Evolutionary conservation across 169 alveolate species (phyloP), one percentile per base, ranked within the genome.

Genomic region (Theileria luwenshuni): DNA sequence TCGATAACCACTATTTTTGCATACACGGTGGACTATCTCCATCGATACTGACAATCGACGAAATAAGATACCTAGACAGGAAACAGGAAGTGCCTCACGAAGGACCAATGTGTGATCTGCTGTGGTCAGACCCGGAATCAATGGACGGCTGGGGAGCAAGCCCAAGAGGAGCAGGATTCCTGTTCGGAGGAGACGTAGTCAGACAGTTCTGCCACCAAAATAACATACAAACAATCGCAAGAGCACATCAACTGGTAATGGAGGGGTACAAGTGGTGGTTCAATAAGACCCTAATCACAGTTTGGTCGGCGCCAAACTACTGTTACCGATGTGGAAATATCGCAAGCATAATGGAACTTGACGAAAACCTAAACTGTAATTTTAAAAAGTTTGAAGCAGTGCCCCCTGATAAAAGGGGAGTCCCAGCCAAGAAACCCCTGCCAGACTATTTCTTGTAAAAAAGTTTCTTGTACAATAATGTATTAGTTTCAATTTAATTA

Each of bases 61-160:
- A 97, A 54, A 94, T 98, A 21, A 88, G 97, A 75, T 91, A 94
- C 51, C 88, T 97, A 35, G 98, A 96, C 77, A 87, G 99, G 74
- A 95, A 94, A 68, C 96, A 79, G 73, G 99, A 98, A 91, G 99
- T 98, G 27, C 99, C 99, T 3, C 99, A 97, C 83, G 99, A 97
- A 84, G 99, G 99, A 6, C 98, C 99, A 1, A 97, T 98, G 99
- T 97, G 99, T 77, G 99, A 98, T 85, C 89, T 98, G 52, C 94
- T 98, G 90, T 98, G 99, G 99, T 95, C 99, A 41, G 99, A 98
- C 83, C 99, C 99, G 3, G 99, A 98, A 70, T 98, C 98, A 52
- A 94, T 94, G 62, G 84, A 91, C 61, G 99, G 99, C 45, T 98
- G 99, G 99, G 98, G 98, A n/a, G 93, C 95, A 43, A 93, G 98